Evolutionary conservation across 768 basidiomycete genomes (phyloP), one percentile per base, ranked within the genome.

Genomic region (Kwoniella botswanensis): DNA sequence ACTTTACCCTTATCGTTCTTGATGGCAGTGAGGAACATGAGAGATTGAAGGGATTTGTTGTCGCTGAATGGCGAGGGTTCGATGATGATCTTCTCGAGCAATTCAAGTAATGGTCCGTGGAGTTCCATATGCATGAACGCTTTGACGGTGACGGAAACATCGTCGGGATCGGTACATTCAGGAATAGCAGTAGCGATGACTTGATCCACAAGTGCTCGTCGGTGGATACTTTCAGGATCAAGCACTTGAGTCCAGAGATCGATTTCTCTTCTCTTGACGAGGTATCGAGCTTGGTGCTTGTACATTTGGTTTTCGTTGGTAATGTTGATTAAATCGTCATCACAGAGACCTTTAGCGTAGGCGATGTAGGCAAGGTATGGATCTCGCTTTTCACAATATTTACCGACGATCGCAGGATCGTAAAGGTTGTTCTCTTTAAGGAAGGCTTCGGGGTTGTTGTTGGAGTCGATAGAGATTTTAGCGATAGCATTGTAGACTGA

Each of bases 261-360:
- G 17, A 92, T 89, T 72, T 93, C 90, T 72, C 97, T 93, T 76
- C 97, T 91, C 85, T 95, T 97, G 81, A 98, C 93, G 68, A 99
- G 89, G 85, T 99, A 99, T 35, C 97, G 91, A 63, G 97, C 93
- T 84, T 98, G 97, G 79, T 99, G 96, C 85, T 98, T 99, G 88
- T 95, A 99, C 97, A 99, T 99, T 13, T 94, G 91, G 86, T 99
- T 99, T 75, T 96, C 95, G 82, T 98, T 98, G 59, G 97, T 98
- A 83, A 99, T 96, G 22, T 89, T 84, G 80, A 99, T 95, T 70
- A 99, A 88, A 84, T 99, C 97, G 5, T 98, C 94, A 74, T 99
- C 97, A 82, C 97, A 99, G 84, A 98, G 92, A 68, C 97, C 97
- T 83, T 98, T 98, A 46, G 97, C 97, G 81, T 98, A 99, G 0